Evolutionary conservation across 768 basidiomycete species (phyloP).

Genomic region (Auriscalpium microsporum): DNA sequence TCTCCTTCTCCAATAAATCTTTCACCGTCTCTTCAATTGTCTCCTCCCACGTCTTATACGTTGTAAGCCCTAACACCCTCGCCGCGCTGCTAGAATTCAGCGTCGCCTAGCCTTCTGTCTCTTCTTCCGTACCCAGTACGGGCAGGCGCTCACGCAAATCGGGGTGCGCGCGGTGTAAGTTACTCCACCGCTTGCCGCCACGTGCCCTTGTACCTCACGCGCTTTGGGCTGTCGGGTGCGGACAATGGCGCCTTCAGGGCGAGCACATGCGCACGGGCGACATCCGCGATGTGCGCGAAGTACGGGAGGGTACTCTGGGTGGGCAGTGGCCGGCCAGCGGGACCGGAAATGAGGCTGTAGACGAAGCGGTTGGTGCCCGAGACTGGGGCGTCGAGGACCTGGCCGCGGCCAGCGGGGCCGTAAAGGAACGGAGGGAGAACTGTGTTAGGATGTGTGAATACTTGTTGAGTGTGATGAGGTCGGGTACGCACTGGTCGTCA

Average conservation of each 20-base stretch:
- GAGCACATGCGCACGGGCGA: neutral
- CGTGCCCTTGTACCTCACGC: neutral
- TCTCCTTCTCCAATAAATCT: neutral
- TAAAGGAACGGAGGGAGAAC: constrained; percentile 25
- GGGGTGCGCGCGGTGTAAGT: neutral
- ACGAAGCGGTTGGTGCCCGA: constrained; percentile 19
- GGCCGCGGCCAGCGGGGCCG: constrained; percentile 18
- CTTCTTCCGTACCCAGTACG: neutral
- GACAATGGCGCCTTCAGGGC: neutral
- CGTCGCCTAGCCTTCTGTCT: neutral
- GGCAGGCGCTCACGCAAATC: neutral
- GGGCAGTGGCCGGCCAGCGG: constrained; percentile 7
- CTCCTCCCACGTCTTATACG: neutral
- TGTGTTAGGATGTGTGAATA: neutral
- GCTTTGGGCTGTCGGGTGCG: neutral
- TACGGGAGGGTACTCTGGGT: neutral
- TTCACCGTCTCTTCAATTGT: neutral
- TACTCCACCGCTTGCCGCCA: neutral
- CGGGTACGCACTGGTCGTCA: constrained; percentile 15
- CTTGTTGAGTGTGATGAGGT: neutral
- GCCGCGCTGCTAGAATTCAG: neutral
- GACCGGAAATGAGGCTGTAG: constrained; percentile 18
- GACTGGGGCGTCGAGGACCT: constrained; percentile 10
- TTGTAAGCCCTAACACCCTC: neutral
- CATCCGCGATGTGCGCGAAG: neutral